Evolutionary conservation across 306 rosid species (phyloP).

Genomic region (Prunus kanzakura): DNA sequence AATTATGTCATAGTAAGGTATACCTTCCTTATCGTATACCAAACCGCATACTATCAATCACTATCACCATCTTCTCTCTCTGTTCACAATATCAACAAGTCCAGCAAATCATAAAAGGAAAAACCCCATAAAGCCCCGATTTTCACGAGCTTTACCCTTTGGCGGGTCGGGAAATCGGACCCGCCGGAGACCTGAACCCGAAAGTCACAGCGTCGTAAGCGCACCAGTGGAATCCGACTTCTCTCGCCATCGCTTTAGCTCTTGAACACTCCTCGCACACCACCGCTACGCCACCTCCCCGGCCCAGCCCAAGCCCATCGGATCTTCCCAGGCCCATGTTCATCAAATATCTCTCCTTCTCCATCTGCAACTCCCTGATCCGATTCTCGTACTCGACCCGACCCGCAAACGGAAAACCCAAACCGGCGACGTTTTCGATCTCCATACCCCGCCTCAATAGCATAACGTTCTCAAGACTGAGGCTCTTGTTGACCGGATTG

Average conservation of each 20-base stretch:
- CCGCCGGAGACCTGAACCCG: slow-evolving; percentile 61
- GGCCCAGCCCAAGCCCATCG: slow-evolving; percentile 2
- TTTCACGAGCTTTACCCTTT: not conserved
- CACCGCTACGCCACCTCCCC: not conserved
- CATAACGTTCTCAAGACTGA: slow-evolving; percentile 40
- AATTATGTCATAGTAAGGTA: slow-evolving; percentile 8
- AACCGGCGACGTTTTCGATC: slow-evolving; percentile 22
- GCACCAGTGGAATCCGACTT: slow-evolving; percentile 62
- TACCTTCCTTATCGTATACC: slow-evolving; percentile 39
- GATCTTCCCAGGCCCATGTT: slow-evolving; percentile 24
- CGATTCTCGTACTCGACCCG: slow-evolving; percentile 38
- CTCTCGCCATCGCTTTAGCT: slow-evolving; percentile 29
- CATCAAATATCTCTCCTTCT: slow-evolving; percentile 35
- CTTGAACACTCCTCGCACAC: slow-evolving; percentile 47
- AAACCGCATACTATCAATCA: slow-evolving; percentile 14
- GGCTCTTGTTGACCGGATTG: slow-evolving; percentile 3
- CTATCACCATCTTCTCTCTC: not conserved
- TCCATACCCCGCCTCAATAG: slow-evolving; percentile 39
- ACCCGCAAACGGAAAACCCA: slow-evolving; percentile 7
- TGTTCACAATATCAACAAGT: not conserved
- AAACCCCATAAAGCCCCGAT: not conserved
- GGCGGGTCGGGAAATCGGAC: slow-evolving; percentile 72
- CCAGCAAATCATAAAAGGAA: not conserved
- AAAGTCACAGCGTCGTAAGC: slow-evolving; percentile 50
- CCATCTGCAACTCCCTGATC: slow-evolving; percentile 34